These are phyloP conservation scores for Leccinum obscurum DNA, from an alignment of 768 basidiomycete genomes.

Conservation along the genomic window DNA sequence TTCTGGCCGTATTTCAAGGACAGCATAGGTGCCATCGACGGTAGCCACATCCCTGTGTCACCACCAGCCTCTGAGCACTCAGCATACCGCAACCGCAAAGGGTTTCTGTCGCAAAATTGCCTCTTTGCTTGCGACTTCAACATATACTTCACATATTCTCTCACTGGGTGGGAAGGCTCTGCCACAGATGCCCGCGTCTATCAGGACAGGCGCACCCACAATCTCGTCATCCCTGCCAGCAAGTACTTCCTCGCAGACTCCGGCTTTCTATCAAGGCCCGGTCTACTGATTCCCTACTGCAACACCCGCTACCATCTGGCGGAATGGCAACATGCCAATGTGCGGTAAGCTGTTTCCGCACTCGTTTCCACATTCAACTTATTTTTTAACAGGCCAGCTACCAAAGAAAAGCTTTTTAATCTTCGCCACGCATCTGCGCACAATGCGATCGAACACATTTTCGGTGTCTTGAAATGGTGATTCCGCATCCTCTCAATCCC, in stretches of 20 bases:
- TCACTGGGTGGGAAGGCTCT: conserved; percentile 1
- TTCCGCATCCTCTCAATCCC: not conserved
- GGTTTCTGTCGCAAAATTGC: not conserved
- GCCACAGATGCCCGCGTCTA: not conserved
- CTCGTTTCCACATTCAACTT: not conserved
- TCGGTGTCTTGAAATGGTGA: no score
- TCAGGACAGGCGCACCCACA: not conserved
- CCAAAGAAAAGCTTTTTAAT: not conserved
- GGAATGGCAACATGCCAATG: not conserved
- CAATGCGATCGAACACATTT: no score
- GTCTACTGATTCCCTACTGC: not conserved
- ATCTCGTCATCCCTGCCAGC: not conserved
- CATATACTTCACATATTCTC: not conserved
- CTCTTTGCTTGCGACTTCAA: not conserved
- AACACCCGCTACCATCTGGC: not conserved
- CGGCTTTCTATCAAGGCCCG: not conserved
- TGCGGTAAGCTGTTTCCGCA: not conserved
- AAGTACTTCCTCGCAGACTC: not conserved
- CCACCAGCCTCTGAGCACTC: not conserved
- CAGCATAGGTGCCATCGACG: not conserved
- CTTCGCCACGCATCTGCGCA: no score
- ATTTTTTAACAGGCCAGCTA: not conserved
- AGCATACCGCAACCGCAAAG: not conserved
- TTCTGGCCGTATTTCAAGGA: conserved; percentile 4
- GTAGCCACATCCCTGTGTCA: not conserved